Percentiles rank a stretch among this genome's conserved stretches.
Conservation (phyloP, 768 basidiomycete genomes). For the Psilocybe azurescens region DNA sequence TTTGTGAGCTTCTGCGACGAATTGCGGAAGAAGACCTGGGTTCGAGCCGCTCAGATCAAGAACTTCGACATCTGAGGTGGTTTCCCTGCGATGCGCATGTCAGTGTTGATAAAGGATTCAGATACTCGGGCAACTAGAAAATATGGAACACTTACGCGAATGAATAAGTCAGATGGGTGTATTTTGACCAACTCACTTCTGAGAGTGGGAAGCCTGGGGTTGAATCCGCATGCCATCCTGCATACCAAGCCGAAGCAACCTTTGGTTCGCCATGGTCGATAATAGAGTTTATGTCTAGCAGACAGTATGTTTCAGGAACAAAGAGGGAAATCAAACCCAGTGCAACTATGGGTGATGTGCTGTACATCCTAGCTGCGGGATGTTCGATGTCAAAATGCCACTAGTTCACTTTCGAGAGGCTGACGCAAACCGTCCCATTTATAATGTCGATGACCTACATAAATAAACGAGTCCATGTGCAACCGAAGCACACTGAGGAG, state of each 20-base stretch:
- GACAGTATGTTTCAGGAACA: not conserved
- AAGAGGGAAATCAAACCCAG: not conserved
- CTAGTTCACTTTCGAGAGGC: not conserved
- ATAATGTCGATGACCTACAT: not conserved
- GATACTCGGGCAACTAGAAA: conserved; percentile 4
- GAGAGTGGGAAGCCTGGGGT: conserved; percentile 49
- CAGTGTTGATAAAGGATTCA: conserved; percentile 3
- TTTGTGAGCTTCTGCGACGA: conserved; percentile 54
- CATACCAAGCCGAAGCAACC: conserved; percentile 67
- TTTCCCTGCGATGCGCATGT: conserved; percentile 31
- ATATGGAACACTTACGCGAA: conserved; percentile 61
- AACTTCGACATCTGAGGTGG: conserved; percentile 39
- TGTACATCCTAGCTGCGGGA: not conserved
- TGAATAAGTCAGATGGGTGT: conserved; percentile 71
- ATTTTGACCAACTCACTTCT: conserved; percentile 67
- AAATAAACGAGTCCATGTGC: not conserved
- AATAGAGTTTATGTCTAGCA: not conserved
- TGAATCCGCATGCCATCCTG: conserved; percentile 62
- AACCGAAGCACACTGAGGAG: not conserved
- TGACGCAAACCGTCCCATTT: not conserved
- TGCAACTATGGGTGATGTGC: not conserved
- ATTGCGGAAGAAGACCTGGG: conserved; percentile 54
- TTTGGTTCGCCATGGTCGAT: not conserved
- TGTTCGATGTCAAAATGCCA: not conserved
- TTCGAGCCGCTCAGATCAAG: conserved; percentile 50